A percentile compares a stretch with the other conserved stretches of the same genome.
phyloP scores from a whole-genome alignment of 2,329 filamentous ascomycete genomes.

The Diaporthe ampelina region DNA sequence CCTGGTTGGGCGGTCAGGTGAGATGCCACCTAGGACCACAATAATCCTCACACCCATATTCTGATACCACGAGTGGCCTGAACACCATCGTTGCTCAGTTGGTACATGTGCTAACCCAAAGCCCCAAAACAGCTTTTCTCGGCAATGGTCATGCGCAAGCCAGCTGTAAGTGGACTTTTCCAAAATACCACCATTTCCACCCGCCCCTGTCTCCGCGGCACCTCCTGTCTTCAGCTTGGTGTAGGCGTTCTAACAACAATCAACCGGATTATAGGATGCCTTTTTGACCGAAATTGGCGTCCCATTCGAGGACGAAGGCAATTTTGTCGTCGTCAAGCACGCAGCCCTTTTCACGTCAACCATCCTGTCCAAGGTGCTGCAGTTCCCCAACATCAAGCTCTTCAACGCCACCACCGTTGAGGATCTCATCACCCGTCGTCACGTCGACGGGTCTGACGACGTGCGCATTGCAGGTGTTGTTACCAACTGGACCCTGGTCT shows the following conservation, averaged over 20 bases:
- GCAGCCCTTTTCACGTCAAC: constrained; percentile 93
- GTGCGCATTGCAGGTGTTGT: constrained; percentile 89
- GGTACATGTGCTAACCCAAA: background rate
- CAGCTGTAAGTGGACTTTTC: constrained; percentile 61
- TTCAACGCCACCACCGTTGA: constrained; percentile 96
- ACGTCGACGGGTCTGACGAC: constrained; percentile 60
- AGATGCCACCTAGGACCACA: background rate
- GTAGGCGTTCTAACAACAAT: too few species aligned
- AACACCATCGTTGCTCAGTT: too few species aligned
- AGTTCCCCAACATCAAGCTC: constrained; percentile 92
- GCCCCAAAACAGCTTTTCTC: constrained; percentile 75
- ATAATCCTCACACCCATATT: background rate
- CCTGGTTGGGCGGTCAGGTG: constrained; percentile 88
- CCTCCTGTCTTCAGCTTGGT: too few species aligned
- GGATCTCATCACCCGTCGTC: constrained; percentile 87
- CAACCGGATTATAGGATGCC: constrained; percentile 63
- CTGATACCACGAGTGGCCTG: background rate
- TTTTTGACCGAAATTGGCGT: constrained; percentile 88
- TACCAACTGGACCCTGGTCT: constrained; percentile 95
- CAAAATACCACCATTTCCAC: too few species aligned
- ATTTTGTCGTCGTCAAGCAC: constrained; percentile 94
- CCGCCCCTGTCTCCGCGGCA: background rate
- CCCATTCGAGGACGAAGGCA: constrained; percentile 88
- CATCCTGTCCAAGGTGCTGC: constrained; percentile 84
- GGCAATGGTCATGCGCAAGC: constrained; percentile 96